These are phyloP conservation scores for Huntiella decipiens DNA, from an alignment of 2,329 filamentous ascomycete species.

Conservation along the genomic window DNA sequence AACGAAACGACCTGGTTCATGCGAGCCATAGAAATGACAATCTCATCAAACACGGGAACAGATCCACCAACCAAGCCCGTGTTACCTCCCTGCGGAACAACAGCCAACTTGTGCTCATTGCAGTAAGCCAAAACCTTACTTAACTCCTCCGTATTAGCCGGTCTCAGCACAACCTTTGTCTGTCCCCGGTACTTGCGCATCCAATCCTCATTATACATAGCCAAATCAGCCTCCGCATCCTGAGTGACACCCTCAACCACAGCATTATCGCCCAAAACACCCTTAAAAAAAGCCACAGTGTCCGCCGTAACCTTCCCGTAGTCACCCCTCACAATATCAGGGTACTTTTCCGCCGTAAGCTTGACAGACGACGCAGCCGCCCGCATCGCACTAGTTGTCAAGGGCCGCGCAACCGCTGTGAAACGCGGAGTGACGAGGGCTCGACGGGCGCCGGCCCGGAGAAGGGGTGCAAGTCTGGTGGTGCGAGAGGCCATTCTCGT, in stretches of 20 bases:
- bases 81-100: slow-evolving; percentile 94
- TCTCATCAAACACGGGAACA: slow-evolving; percentile 95
- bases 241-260: slow-evolving; percentile 63
- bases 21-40: slow-evolving; percentile 73
- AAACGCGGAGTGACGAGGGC: too few species aligned
- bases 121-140: slow-evolving; percentile 86
- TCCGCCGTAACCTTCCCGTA: slow-evolving; percentile 57
- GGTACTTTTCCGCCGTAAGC: slow-evolving; percentile 74
- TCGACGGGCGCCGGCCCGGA: too few species aligned
- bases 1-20: slow-evolving; percentile 89
- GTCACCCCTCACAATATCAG: slow-evolving; percentile 62
- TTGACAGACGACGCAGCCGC: slow-evolving; percentile 23
- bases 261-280: slow-evolving; percentile 65
- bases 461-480: not conserved
- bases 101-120: slow-evolving; percentile 78
- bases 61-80: slow-evolving; percentile 90
- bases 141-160: slow-evolving; percentile 67
- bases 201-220: slow-evolving; percentile 93
- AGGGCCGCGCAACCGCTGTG: not conserved
- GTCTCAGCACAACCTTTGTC: slow-evolving; percentile 70
- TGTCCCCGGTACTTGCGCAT: slow-evolving; percentile 97
- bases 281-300: slow-evolving; percentile 67
- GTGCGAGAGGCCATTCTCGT: too few species aligned
- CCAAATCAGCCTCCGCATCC: slow-evolving; percentile 53
- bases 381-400: not conserved